Evolutionary conservation across 164 flowering plant species (phyloP).

Genomic region (Santalum album): DNA sequence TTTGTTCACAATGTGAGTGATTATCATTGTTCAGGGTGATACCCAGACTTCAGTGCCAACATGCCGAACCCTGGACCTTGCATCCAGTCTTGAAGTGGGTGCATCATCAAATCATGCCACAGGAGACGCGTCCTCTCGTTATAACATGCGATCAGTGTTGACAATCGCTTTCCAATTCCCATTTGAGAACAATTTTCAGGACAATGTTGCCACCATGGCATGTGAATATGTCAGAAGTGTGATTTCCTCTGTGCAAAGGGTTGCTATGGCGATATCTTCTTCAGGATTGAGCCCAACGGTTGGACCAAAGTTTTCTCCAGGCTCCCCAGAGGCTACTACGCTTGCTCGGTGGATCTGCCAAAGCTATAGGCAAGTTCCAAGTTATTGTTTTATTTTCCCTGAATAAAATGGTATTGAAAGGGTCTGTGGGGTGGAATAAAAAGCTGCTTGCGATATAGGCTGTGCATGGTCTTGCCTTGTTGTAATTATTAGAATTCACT

Average conservation of each 20-base stretch:
- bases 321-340: conserved; percentile 81
- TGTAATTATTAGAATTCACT: no score
- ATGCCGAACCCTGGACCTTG: conserved; percentile 66
- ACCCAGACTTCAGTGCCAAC: conserved; percentile 39
- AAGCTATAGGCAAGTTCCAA: conserved; percentile 68
- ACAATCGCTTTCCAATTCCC: conserved; percentile 98
- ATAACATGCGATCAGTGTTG: conserved; percentile 53
- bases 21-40: conserved; percentile 34
- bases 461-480: no score
- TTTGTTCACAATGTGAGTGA: no score
- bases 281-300: conserved; percentile 47
- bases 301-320: conserved; percentile 57
- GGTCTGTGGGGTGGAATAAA: no score
- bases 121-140: conserved; percentile 31
- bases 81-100: conserved; percentile 88
- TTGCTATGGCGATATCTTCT: conserved; percentile 81
- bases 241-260: conserved; percentile 83
- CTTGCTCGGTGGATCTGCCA: conserved; percentile 90
- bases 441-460: no score
- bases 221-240: conserved; percentile 88
- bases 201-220: conserved; percentile 81
- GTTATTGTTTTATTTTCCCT: no score
- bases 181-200: conserved; percentile 63
- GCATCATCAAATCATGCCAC: conserved; percentile 35
- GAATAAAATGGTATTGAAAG: no score